Conservation (phyloP, 1,284 basidiomycete species). For the Microbotryum saponariae region DNA sequence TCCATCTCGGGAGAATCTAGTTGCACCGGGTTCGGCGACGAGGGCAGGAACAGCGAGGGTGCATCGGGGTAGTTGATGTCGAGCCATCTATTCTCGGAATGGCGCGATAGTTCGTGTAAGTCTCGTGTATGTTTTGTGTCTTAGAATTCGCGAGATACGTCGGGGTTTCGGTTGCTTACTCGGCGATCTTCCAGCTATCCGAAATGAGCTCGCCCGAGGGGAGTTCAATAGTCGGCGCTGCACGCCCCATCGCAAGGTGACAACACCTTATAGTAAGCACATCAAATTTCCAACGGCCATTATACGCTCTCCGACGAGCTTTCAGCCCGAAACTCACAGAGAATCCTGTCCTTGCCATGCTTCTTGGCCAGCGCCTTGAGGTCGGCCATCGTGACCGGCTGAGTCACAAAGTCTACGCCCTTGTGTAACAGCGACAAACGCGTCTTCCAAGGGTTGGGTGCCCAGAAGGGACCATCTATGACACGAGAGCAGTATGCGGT, state of each 20-base stretch:
- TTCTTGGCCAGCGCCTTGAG: slow-evolving; percentile 2
- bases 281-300: too few species aligned
- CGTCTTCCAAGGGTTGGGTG: slow-evolving; percentile 18
- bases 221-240: slow-evolving; percentile 17
- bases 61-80: slow-evolving; percentile 15
- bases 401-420: slow-evolving; percentile 14
- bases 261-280: too few species aligned
- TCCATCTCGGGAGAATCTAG: background rate
- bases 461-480: slow-evolving; percentile 8
- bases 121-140: too few species aligned
- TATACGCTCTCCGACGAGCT: too few species aligned
- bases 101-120: too few species aligned
- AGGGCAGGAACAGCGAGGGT: slow-evolving; percentile 17
- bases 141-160: too few species aligned
- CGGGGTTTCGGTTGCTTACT: background rate
- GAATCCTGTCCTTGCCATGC: slow-evolving; percentile 8
- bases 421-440: slow-evolving; percentile 14
- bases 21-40: slow-evolving; percentile 1
- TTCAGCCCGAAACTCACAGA: slow-evolving; percentile 4
- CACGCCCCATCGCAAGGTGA: too few species aligned
- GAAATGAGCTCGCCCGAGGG: slow-evolving; percentile 7
- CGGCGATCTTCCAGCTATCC: slow-evolving; percentile 20
- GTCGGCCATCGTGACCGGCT: slow-evolving; percentile 18
- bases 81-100: slow-evolving; percentile 9
- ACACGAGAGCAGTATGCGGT: too few species aligned